These are phyloP conservation scores for Halophytophthora polymorphica DNA, from an alignment of 352 stramenopile genomes.

Conservation along the genomic window DNA sequence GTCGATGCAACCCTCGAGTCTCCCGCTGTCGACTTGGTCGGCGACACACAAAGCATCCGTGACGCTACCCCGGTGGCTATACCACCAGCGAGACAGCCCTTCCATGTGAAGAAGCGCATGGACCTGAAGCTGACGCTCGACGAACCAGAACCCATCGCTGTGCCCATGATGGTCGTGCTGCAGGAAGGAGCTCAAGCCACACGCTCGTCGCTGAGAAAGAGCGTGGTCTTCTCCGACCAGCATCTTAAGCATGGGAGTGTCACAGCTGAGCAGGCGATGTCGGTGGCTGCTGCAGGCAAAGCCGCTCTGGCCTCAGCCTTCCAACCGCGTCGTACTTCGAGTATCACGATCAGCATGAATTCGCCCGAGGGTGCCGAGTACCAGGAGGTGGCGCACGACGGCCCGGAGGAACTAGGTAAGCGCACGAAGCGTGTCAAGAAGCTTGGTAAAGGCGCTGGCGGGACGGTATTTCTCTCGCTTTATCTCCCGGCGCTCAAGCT, in stretches of 20 bases:
- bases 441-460: conserved; percentile 81
- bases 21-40: not conserved
- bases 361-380: conserved; percentile 73
- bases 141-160: conserved; percentile 22
- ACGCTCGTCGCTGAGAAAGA: conserved; percentile 5
- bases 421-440: conserved; percentile 66
- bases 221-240: conserved; percentile 15
- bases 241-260: not conserved
- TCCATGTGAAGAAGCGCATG: conserved; percentile 45
- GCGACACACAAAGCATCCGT: conserved; percentile 10
- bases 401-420: conserved; percentile 54
- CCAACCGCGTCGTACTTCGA: conserved; percentile 41
- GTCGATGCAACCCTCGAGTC: conserved; percentile 6
- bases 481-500: conserved; percentile 83
- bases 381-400: conserved; percentile 66
- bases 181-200: conserved; percentile 10
- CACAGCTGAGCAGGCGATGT: not conserved
- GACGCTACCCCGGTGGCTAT: conserved; percentile 14
- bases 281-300: not conserved
- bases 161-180: conserved; percentile 38
- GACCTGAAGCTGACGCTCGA: conserved; percentile 56
- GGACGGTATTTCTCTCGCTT: conserved; percentile 75
- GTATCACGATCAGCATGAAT: conserved; percentile 54
- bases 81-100: not conserved
- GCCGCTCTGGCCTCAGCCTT: not conserved